Base-by-base conservation (phyloP, 305 asterid species). In the Caryopteris hybrid region DNA sequence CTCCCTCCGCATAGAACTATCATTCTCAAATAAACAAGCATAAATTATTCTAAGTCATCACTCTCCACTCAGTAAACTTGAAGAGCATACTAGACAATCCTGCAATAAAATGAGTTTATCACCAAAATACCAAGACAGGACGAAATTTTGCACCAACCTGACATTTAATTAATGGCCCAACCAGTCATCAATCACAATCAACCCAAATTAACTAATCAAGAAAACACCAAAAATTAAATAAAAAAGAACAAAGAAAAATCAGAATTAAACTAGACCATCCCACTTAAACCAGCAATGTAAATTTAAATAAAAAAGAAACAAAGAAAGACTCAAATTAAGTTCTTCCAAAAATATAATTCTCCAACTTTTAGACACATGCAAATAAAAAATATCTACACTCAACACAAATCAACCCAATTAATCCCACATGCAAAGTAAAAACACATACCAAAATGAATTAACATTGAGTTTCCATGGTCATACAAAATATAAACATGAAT, bases 341-440 rank as follows among this genome's bases (percentile, higher is more conserved):
- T 31, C 39, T 22, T 50, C 1, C 65, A 63, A 39, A 56, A 18
- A 25, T 25, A 25, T 25, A 25, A 51, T 56, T 48, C 54, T 50
- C 18, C 18, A 42, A 63, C 50, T 36, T 7, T 16, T 18, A 68
- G 22, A 50, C 20, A 66, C 68, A 70, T 51, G 69, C 70, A 61
- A 46, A 42, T 8, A 36, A 12, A 2, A 55, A 46, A 70, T 13
- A 57, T 7, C 42, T 10, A 5, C n/a, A n/a, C n/a, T n/a, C 21
- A 60, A 43, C 66, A 31, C 21, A 53, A 54, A 45, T 45, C 52
- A 41, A 65, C 50, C 51, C 62, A 71, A 66, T 54, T 33, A 55
- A 46, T 20, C 23, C 65, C 43, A 64, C 70, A 68, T 64, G 72
- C 73, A 69, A 56, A 58, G n/a, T 45, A 17, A 52, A 48, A 52